Conservation (phyloP, 2,329 filamentous ascomycete genomes). For the Fusarium coffeatum region DNA sequence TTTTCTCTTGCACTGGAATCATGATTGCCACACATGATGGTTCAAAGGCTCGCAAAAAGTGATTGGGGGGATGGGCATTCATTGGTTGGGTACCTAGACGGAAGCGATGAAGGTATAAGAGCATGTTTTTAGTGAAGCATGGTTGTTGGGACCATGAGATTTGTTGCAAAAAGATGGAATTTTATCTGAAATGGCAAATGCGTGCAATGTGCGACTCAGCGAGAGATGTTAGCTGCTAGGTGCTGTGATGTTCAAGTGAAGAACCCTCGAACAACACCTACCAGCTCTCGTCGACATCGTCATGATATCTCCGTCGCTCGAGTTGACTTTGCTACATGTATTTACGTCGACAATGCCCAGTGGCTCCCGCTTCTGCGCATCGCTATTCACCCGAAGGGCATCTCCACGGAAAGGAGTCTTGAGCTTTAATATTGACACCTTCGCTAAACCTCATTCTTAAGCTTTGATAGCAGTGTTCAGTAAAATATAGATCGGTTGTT, state of each 20-base stretch:
- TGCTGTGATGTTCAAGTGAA: not conserved
- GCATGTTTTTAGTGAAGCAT: constrained; percentile 38
- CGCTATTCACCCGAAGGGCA: not conserved
- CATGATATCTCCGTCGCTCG: not conserved
- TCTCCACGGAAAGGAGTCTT: not conserved
- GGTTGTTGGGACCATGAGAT: constrained; percentile 31
- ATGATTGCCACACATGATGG: constrained; percentile 15
- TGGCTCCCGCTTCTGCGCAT: not conserved
- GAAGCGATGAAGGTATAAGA: constrained; percentile 38
- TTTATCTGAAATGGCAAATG: not conserved
- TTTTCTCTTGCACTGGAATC: constrained; percentile 21
- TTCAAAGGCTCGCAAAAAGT: constrained; percentile 7
- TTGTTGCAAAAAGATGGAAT: constrained; percentile 37
- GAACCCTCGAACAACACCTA: not conserved
- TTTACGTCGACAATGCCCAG: not conserved
- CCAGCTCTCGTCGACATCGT: not conserved
- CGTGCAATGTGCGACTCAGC: not conserved
- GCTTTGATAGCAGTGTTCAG: not conserved
- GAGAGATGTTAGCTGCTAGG: not conserved
- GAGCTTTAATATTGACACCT: not conserved
- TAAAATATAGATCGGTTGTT: not conserved
- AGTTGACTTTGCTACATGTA: not conserved
- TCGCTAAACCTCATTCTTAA: not conserved
- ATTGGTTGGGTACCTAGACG: constrained; percentile 27
- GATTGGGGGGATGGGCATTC: constrained; percentile 6